Base-by-base conservation (phyloP, 306 rosid species). In the Nissolia schottii region DNA sequence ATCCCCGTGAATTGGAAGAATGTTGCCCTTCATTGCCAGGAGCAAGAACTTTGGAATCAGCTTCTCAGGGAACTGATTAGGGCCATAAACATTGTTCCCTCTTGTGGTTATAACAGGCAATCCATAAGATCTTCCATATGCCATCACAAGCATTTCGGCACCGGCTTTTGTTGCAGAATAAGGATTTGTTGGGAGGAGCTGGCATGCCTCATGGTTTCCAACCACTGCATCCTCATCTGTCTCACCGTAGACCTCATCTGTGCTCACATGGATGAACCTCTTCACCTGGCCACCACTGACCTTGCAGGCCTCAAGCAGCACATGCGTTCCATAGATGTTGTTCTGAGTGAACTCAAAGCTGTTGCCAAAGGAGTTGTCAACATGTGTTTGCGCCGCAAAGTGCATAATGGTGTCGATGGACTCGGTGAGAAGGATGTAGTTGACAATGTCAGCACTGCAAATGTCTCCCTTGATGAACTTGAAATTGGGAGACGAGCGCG, bases 61-160 rank as follows among this genome's bases (percentile, higher is more conserved):
- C 76, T 87, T 87, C 37, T 87, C 91, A 9, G 91, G 91, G 64
- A 84, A 87, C 70, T 87, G 88, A 25, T 87, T 84, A 34, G 84
- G 85, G 51, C 87, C 91, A 46, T 82, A 84, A 18, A 87, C 91
- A 62, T 86, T 86, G 76, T 86, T 86, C 8, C 90, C 88, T 48
- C 90, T 75, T 4, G 88, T 86, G 29, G 88, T 86, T 56, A 86
- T 86, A 37, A 79, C 82, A 3, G 90, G 86, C n/a, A 86, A 75
- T 2, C 86, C 88, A 76, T 87, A 84, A 6, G 91, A 84, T 13
- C 87, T 55, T 0, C 80, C 87, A 53, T 87, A 87, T 8, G 91
- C 91, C 91, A 87, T 87, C 9, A 84, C 91, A 19, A 87, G 87
- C 88, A 87, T 87, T 67, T 87, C 88, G 0, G 91, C 91, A 16